phyloP scores from a whole-genome alignment of 352 stramenopile species.

The Thalassiosira mediterranea region DNA sequence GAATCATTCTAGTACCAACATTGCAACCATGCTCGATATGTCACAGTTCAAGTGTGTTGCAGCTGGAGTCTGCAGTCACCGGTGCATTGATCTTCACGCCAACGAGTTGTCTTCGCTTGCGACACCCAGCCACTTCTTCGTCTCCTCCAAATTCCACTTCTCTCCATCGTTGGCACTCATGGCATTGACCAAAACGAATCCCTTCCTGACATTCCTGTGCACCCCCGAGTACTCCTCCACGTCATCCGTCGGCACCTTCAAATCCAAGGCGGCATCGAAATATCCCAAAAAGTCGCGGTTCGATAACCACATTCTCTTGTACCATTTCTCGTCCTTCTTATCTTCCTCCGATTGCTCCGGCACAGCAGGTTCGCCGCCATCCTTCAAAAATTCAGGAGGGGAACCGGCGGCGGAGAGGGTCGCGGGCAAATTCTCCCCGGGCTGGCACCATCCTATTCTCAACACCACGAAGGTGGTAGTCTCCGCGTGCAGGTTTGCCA shows the following conservation, averaged over 20 bases:
- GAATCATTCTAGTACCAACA: too few relatives aligned
- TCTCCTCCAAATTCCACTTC: slow-evolving; percentile 54
- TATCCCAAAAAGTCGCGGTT: slow-evolving; percentile 54
- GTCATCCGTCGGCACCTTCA: slow-evolving; percentile 36
- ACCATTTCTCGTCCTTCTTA: slow-evolving; percentile 54
- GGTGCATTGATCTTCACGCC: too few relatives aligned
- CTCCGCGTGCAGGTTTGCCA: slow-evolving; percentile 27
- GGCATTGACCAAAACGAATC: slow-evolving; percentile 53
- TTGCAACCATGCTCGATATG: too few relatives aligned
- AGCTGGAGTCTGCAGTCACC: too few relatives aligned
- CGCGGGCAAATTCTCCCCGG: slow-evolving; percentile 39
- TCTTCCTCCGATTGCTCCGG: slow-evolving; percentile 30
- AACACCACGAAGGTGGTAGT: slow-evolving; percentile 51
- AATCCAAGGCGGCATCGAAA: slow-evolving; percentile 41
- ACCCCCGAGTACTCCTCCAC: neutral
- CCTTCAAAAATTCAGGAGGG: slow-evolving; percentile 50
- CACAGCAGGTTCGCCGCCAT: slow-evolving; percentile 8
- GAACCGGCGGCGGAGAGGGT: slow-evolving; percentile 40
- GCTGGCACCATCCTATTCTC: slow-evolving; percentile 60
- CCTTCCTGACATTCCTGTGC: slow-evolving; percentile 33
- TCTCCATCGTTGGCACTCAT: slow-evolving; percentile 49
- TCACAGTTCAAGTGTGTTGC: too few relatives aligned
- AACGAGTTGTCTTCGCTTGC: slow-evolving; percentile 44
- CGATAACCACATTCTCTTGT: slow-evolving; percentile 59
- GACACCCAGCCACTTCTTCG: slow-evolving; percentile 43